Evolutionary conservation across 2,329 filamentous ascomycete genomes (phyloP), one percentile per base, ranked within the genome.

Genomic region (Cryphonectria radicalis): DNA sequence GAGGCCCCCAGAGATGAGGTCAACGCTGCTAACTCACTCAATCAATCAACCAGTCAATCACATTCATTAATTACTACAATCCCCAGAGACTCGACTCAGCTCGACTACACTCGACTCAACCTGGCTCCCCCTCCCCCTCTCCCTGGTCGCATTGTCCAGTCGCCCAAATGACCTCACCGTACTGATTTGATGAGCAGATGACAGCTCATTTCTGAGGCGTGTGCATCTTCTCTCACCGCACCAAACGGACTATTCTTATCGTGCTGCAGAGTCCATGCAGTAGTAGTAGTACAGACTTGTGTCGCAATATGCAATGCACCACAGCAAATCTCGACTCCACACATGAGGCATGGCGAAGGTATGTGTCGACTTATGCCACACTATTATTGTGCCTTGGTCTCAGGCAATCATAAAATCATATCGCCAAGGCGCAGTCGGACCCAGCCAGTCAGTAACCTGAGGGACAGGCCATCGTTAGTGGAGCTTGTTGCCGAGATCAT

Each of bases 401-500:
- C 28, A 59, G 25, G 55, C 55, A 59, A 59, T 59, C 46, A 50
- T 50, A 50, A 32, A 50, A n/a, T 22, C 46, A 50, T 50, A n/a
- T 50, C 46, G 46, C 46, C 46, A 50, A 59, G 25, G 25, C 55
- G 55, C 59, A 40, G 32, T 17, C 35, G 59, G 32, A 8, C 62
- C 32, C 35, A 53, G 68, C 46, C 46, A 50, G 46, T n/a, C 46
- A 50, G 46, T n/a, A n/a, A 60, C 64, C 60, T 40, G 66, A 67
- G 66, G 66, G 68, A 3, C 46, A 50, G 46, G 62, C 62, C 25
- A 43, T 55, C 68, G 70, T 71, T 71, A 69, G 70, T 62, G 69
- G 69, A 46, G 60, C 35, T n/a, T n/a, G 32, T 40, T 40, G 32
- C 32, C 59, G 59, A 62, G 59, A 62, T 62, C 59, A 40, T 62